Evolutionary conservation across 371 early-diverging fungal genomes (phyloP).

Genomic region (Mucor circinelloides): DNA sequence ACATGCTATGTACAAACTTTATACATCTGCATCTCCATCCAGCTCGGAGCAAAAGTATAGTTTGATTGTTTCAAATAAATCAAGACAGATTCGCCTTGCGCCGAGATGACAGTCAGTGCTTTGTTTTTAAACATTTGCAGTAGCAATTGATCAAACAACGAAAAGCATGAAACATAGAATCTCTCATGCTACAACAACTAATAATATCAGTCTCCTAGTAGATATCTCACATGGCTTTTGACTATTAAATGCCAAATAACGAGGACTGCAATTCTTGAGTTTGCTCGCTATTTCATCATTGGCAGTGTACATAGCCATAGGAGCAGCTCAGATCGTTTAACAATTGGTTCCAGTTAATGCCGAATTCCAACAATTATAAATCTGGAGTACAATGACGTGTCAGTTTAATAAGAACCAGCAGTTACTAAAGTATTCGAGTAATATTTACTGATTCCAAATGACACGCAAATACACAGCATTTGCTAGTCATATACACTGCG

Average conservation of each 20-base stretch:
- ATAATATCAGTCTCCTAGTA: no score
- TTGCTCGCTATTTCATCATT: no score
- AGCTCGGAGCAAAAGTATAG: background rate
- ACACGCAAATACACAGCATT: background rate
- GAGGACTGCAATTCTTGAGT: no score
- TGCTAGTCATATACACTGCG: background rate
- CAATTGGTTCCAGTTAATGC: background rate
- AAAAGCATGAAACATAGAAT: no score
- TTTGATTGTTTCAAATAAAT: background rate
- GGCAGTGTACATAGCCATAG: no score
- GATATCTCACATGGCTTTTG: no score
- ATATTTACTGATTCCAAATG: no score
- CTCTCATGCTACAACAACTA: no score
- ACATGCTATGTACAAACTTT: background rate
- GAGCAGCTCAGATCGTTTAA: no score
- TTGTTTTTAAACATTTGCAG: background rate
- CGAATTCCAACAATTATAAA: background rate
- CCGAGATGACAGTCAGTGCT: background rate
- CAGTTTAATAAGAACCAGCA: background rate
- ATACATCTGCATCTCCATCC: background rate
- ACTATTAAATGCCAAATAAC: no score
- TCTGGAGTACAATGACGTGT: background rate
- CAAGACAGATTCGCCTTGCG: background rate
- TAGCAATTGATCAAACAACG: background rate
- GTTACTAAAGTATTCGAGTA: no score